These are phyloP conservation scores for Blakeslea trispora DNA, from an alignment of 371 early-diverging fungal species.

Conservation along the genomic window DNA sequence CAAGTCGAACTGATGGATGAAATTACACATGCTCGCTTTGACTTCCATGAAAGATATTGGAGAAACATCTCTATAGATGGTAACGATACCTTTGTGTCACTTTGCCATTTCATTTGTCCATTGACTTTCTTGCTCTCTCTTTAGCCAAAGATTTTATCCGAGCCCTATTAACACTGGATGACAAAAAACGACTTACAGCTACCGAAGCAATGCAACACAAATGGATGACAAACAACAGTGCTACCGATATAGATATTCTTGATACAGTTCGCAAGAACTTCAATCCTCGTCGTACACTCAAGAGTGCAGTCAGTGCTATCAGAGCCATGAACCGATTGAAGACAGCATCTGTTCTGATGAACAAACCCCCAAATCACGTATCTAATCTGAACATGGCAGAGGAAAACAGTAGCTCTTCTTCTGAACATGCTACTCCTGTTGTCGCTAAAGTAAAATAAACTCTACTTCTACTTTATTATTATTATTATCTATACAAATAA, in stretches of 20 bases:
- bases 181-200: conserved; percentile 75
- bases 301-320: conserved; percentile 44
- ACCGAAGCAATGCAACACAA: conserved; percentile 80
- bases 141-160: conserved; percentile 93
- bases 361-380: not conserved
- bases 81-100: conserved; percentile 15
- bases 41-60: conserved; percentile 84
- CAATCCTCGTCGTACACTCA: conserved; percentile 50
- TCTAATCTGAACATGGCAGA: no score
- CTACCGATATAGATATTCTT: conserved; percentile 68
- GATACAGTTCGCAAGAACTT: conserved; percentile 71
- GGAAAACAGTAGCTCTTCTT: not conserved
- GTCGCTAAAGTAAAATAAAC: conserved; percentile 10
- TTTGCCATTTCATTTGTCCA: not conserved
- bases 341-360: conserved; percentile 2
- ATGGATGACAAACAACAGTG: conserved; percentile 73
- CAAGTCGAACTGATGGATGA: conserved; percentile 60
- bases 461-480: not conserved
- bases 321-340: conserved; percentile 40
- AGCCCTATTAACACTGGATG: conserved; percentile 72
- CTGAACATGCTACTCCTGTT: not conserved
- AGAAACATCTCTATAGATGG: conserved; percentile 72
- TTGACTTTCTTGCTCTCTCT: not conserved
- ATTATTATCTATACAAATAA: not conserved
- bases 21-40: conserved; percentile 67